Base-by-base conservation (phyloP, 75 land plant species). In the Selaginella moellendorffii region DNA sequence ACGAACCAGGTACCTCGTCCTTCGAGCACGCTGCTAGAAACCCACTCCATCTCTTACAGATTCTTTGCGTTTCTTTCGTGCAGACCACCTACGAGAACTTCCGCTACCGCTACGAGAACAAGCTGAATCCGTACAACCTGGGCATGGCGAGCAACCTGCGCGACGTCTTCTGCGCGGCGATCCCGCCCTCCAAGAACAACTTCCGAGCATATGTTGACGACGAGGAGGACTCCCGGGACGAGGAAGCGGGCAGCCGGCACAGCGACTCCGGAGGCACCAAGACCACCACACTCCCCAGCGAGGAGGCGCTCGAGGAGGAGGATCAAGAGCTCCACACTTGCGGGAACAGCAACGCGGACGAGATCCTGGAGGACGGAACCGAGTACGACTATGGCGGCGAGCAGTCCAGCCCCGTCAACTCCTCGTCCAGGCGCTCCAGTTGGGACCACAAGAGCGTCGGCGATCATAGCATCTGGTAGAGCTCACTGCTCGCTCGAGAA, bases 71-170 rank as follows among this genome's bases (percentile, higher is more conserved):
- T 36, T 66, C n/a, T n/a, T n/a, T n/a, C n/a, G n/a, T 71, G 36
- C 82, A 87, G 92, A 87, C 92, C 1, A 87, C 92, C 26, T 87
- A 87, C 68, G 92, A 87, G 63, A 84, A 87, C 61, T 87, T 82
- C 65, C 80, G 92, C 19, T 79, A 87, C 64, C 72, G 85, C 65
- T 72, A 84, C 29, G 83, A 85, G 56, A 76, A 72, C 63, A 69
- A 82, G 61, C 30, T 61, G 10, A 87, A 84, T 65, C 79, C 79
- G 27, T 87, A 73, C 31, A 54, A 85, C 68, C 69, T 56, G 21
- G 88, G 92, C 2, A 69, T 80, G 26, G 1, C 72, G n/a, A 71
- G 53, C 18, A 87, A 87, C 61, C 76, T 84, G 61, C 14, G 54
- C 1, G 85, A 85, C 59, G 78, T 85, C 29, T 78, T 85, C 30